phyloP scores from a whole-genome alignment of 441 rosid species.

The Bocquillonia castaneifolia region DNA sequence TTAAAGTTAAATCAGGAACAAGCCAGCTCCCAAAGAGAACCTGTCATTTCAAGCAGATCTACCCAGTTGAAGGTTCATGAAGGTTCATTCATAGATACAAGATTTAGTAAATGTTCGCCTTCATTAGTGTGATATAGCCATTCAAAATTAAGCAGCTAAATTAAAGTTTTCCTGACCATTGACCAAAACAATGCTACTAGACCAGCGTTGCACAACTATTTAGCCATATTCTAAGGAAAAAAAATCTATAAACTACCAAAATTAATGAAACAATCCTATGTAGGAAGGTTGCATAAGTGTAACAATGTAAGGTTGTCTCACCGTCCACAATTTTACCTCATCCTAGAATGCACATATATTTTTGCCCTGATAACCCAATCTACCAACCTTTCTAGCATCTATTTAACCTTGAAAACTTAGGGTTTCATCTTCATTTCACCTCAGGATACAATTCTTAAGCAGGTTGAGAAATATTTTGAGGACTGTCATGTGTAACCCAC shows the following conservation, averaged over 20 bases:
- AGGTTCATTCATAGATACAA: conserved; percentile 3
- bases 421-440: neutral
- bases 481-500: neutral
- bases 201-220: neutral
- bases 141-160: neutral
- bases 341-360: neutral
- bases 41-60: conserved; percentile 7
- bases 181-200: neutral
- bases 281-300: no score
- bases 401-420: neutral
- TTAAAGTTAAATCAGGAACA: neutral
- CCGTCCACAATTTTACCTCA: neutral
- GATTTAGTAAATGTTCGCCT: neutral
- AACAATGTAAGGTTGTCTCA: no score
- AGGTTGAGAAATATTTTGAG: conserved; percentile 5
- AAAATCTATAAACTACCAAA: neutral
- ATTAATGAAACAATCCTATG: neutral
- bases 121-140: no score
- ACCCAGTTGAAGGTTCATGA: neutral
- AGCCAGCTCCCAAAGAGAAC: neutral
- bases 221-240: neutral
- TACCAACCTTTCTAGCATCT: neutral
- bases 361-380: neutral
- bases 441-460: neutral
- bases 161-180: conserved; percentile 3